Evolutionary conservation across 163 green algal genomes (phyloP), one percentile per base, ranked within the genome.

Genomic region (Smithsoniella earleae): DNA sequence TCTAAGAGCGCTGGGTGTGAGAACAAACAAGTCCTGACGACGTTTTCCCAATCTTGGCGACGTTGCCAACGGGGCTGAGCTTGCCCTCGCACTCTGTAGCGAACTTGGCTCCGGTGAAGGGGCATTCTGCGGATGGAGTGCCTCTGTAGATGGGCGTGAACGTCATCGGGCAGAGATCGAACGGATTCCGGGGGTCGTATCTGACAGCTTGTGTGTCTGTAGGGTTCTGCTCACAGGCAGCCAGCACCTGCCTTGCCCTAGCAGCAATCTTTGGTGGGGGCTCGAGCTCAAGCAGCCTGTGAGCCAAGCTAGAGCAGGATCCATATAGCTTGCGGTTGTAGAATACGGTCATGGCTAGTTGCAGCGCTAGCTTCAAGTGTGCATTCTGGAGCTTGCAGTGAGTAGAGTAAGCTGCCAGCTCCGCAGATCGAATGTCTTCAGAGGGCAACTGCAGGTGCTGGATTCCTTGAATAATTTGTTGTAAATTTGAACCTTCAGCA

Each of bases 341-440:
- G 84, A 94, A 94, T 46, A 90, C 85, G 34, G 79, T 87, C 92
- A 98, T 98, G 55, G 94, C 94, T 3, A 82, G 88, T 74, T 90
- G 85, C 74, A 99, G 83, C 8, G 76, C 79, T n/a, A 98, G 90
- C 52, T 86, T 86, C 66, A 85, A 64, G 86, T 99, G 94, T 77
- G 95, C 86, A 0, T 88, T 87, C 85, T 97, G 87, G 81, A 99
- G 82, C 40, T 88, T 85, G 86, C 87, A 95, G 86, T 99, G 94
- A n/a, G 94, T 98, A 85, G 98, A 98, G 88, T 98, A 99, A 13
- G 92, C 93, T n/a, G 94, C 92, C 74, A 99, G 86, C 88, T 98
- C 94, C 16, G 90, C 90, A 20, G 82, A 81, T 34, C 88, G 84
- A 10, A 73, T 64, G 3, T 82, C 77, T 77, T 90, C 25, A 5